Conservation (phyloP, 2,329 filamentous ascomycete genomes). For the Myriosclerotinia scirpicola region DNA sequence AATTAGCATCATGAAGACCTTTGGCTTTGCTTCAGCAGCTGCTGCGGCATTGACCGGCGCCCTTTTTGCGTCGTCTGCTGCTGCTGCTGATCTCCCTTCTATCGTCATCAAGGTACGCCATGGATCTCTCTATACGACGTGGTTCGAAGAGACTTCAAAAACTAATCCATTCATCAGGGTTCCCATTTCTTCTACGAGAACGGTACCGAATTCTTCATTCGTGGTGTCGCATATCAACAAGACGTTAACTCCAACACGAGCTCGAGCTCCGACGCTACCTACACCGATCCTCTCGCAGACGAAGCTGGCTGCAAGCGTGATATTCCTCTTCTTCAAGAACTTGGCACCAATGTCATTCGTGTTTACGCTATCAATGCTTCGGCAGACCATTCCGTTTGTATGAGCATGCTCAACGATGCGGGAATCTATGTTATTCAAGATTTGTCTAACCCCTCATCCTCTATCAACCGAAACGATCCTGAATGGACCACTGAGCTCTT, state of each 20-base stretch:
- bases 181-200: constrained; percentile 49
- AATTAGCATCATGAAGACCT: constrained; percentile 53
- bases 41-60: constrained; percentile 50
- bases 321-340: constrained; percentile 73
- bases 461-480: constrained; percentile 81
- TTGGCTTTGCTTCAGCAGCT: constrained; percentile 45
- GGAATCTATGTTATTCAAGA: constrained; percentile 97
- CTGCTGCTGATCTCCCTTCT: constrained; percentile 54
- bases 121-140: neutral
- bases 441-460: constrained; percentile 75
- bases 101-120: constrained; percentile 49
- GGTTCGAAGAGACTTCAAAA: neutral
- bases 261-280: constrained; percentile 53
- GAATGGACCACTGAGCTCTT: constrained; percentile 78
- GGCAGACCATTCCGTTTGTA: constrained; percentile 77
- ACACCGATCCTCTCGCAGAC: constrained; percentile 82
- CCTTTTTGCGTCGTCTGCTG: constrained; percentile 50
- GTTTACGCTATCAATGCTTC: constrained; percentile 89
- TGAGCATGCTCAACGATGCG: constrained; percentile 75
- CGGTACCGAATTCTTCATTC: constrained; percentile 84
- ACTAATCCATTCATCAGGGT: constrained; percentile 33
- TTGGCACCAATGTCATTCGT: constrained; percentile 90
- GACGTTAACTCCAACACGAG: constrained; percentile 63
- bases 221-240: constrained; percentile 93
- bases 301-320: constrained; percentile 74